Percentiles rank a stretch among this genome's conserved stretches.
phyloP scores from a whole-genome alignment of 805 yeast genomes.

The Barnettozyma vustinii region DNA sequence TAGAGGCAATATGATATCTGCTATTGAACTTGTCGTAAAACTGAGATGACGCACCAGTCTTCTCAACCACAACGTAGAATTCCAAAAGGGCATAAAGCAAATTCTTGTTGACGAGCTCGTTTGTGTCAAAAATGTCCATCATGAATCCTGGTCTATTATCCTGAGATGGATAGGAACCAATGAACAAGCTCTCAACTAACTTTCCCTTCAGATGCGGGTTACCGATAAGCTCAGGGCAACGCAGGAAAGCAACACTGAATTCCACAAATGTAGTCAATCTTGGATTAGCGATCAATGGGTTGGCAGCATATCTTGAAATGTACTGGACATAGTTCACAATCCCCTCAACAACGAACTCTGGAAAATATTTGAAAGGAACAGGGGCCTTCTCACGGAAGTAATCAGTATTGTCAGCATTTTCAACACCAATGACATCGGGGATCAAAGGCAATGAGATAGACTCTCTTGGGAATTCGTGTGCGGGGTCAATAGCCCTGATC shows the following conservation, averaged over 20 bases:
- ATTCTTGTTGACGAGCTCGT: constrained; percentile 57
- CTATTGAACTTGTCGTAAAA: constrained; percentile 94
- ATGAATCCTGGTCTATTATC: constrained; percentile 69
- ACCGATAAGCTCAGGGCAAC: constrained; percentile 80
- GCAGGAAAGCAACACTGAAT: constrained; percentile 64
- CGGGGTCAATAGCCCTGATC: constrained; percentile 67
- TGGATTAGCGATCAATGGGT: constrained; percentile 50
- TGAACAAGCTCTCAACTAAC: constrained; percentile 72
- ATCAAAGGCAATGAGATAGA: constrained; percentile 52
- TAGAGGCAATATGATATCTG: constrained; percentile 78
- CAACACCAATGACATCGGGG: constrained; percentile 53
- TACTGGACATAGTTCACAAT: constrained; percentile 65
- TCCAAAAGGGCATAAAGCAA: constrained; percentile 80
- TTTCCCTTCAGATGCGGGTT: constrained; percentile 92
- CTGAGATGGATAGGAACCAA: constrained; percentile 57
- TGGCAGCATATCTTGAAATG: constrained; percentile 47
- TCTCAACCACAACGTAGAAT: constrained; percentile 90
- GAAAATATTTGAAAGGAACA: constrained; percentile 71
- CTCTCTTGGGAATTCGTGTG: constrained; percentile 52
- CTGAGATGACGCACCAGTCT: constrained; percentile 91
- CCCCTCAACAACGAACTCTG: constrained; percentile 84
- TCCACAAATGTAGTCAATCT: constrained; percentile 59
- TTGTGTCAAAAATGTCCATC: constrained; percentile 56
- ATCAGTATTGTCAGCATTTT: constrained; percentile 72
- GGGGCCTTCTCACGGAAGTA: constrained; percentile 63